Conservation (phyloP, 2,329 filamentous ascomycete genomes). For the Botrytis aclada region DNA sequence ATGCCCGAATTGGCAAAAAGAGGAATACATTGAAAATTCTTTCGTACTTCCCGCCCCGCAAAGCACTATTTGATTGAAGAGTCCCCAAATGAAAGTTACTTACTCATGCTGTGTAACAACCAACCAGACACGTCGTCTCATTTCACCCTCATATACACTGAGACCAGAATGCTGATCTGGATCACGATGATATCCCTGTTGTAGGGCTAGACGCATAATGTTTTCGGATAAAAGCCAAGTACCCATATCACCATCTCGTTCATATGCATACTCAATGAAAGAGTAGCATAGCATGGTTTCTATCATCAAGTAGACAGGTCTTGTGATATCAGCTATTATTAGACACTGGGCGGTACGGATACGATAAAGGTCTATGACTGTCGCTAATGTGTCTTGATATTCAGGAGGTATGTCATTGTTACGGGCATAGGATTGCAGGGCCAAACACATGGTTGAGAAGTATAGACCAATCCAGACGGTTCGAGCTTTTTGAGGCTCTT, state of each 20-base stretch:
- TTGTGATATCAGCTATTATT: conserved; percentile 48
- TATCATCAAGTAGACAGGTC: conserved; percentile 46
- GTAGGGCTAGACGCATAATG: conserved; percentile 52
- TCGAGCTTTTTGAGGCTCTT: conserved; percentile 41
- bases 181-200: conserved; percentile 59
- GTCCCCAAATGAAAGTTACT: not conserved
- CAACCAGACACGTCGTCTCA: conserved; percentile 59
- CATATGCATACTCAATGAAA: conserved; percentile 41
- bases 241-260: conserved; percentile 52
- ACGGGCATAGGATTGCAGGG: conserved; percentile 45
- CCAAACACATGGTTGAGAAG: conserved; percentile 34
- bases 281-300: conserved; percentile 50
- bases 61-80: not conserved
- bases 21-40: not conserved
- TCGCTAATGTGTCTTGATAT: conserved; percentile 44
- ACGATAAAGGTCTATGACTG: conserved; percentile 46
- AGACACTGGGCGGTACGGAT: conserved; percentile 50
- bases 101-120: conserved; percentile 54
- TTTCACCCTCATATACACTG: conserved; percentile 54
- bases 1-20: not conserved
- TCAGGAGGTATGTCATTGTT: conserved; percentile 47
- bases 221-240: conserved; percentile 52
- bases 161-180: conserved; percentile 50
- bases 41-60: not conserved
- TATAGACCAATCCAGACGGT: conserved; percentile 52